Conservation (phyloP, 2,329 filamentous ascomycete species). For the Botrytis squamosa region DNA sequence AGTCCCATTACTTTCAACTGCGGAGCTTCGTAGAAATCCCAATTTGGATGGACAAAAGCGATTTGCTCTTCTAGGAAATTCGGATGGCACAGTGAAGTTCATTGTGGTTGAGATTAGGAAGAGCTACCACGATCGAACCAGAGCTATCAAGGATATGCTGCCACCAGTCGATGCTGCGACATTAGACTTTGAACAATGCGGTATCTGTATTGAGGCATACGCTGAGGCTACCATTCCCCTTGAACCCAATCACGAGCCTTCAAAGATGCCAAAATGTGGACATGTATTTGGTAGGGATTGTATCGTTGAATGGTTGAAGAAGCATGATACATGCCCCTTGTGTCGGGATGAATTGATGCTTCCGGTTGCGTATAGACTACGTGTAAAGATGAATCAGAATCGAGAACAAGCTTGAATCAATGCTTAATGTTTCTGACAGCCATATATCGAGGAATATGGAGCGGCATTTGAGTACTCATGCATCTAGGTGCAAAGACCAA, state of each 20-base stretch:
- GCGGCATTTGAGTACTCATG: background rate
- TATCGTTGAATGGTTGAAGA: background rate
- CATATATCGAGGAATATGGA: background rate
- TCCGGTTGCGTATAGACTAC: background rate
- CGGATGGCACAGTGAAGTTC: background rate
- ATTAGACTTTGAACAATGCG: background rate
- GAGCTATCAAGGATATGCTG: background rate
- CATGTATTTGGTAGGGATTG: background rate
- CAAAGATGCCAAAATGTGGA: background rate
- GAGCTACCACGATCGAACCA: background rate
- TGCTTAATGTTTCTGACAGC: background rate
- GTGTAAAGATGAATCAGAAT: background rate
- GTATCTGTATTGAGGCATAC: background rate
- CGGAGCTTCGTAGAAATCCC: background rate
- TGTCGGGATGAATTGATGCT: background rate
- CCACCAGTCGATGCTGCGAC: background rate
- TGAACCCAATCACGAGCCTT: background rate
- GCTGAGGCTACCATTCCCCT: background rate
- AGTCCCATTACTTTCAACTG: background rate
- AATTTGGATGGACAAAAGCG: background rate
- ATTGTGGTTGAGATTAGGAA: background rate
- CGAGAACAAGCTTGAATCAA: background rate
- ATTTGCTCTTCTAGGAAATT: background rate
- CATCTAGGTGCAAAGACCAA: background rate
- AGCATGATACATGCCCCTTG: background rate